These are phyloP conservation scores for Lodderomyces margitis DNA, from an alignment of 1,139 yeast species.

Conservation along the genomic window DNA sequence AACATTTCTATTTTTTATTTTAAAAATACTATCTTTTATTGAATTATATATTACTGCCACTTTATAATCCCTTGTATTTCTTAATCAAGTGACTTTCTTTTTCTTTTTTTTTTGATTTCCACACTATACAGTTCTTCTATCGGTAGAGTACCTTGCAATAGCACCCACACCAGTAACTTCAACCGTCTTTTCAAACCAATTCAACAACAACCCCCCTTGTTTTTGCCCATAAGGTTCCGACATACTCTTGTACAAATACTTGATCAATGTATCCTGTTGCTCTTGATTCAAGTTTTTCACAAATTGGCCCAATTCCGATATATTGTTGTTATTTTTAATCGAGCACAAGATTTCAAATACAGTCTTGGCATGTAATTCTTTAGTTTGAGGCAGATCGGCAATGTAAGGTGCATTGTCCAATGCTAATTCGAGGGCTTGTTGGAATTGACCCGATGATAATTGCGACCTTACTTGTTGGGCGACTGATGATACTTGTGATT, in stretches of 20 bases:
- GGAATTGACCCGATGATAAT: slow-evolving; percentile 70
- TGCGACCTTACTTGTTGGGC: slow-evolving; percentile 59
- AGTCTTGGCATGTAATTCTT: slow-evolving; percentile 48
- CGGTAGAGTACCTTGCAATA: slow-evolving; percentile 80
- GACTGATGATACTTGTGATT: slow-evolving; percentile 53
- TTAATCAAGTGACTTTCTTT: not conserved
- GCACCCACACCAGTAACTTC: slow-evolving; percentile 87
- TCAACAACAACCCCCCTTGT: slow-evolving; percentile 80
- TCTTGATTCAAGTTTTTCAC: slow-evolving; percentile 58
- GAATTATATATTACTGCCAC: no score
- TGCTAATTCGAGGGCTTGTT: slow-evolving; percentile 61
- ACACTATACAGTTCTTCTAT: slow-evolving; percentile 69
- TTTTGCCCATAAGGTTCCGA: slow-evolving; percentile 71
- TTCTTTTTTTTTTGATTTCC: not conserved
- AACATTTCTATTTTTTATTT: not conserved
- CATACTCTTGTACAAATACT: slow-evolving; percentile 88
- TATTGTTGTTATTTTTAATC: slow-evolving; percentile 56
- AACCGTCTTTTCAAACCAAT: slow-evolving; percentile 91
- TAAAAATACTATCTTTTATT: not conserved
- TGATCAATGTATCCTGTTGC: slow-evolving; percentile 77
- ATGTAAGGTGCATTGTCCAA: slow-evolving; percentile 83
- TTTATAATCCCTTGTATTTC: no score
- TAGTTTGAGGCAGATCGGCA: slow-evolving; percentile 47
- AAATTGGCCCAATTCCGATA: slow-evolving; percentile 59
- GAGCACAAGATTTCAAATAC: slow-evolving; percentile 76